These are phyloP conservation scores for Prosopis cineraria DNA, from an alignment of 306 rosid genomes.

Conservation along the genomic window DNA sequence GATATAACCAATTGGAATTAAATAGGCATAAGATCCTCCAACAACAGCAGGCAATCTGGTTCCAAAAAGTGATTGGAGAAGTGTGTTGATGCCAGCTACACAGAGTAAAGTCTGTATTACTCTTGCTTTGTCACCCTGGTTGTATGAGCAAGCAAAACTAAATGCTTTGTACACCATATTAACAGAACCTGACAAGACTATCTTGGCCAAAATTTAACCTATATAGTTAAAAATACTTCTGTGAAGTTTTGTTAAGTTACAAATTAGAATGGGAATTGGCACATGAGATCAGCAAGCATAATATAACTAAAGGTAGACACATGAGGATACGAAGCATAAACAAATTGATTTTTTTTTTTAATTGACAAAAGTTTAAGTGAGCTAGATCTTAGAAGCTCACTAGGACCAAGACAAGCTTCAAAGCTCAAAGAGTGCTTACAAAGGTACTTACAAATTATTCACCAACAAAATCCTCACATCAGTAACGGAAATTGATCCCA, in stretches of 20 bases:
- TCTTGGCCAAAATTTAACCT: not conserved
- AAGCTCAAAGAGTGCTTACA: no score
- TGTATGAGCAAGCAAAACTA: constrained; percentile 33
- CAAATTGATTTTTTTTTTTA: no score
- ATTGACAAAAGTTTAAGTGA: no score
- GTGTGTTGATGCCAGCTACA: constrained; percentile 90
- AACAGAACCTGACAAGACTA: not conserved
- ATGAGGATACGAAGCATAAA: not conserved
- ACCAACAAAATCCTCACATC: no score
- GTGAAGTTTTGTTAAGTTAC: not conserved
- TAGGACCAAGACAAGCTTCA: no score
- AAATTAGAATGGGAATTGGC: not conserved
- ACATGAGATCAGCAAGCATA: not conserved
- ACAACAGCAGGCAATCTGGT: constrained; percentile 93
- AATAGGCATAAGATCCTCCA: constrained; percentile 90
- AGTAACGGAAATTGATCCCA: no score
- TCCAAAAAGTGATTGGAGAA: constrained; percentile 97
- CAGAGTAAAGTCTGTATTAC: constrained; percentile 92
- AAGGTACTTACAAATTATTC: no score
- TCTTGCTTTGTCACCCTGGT: constrained; percentile 89
- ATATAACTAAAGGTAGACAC: not conserved
- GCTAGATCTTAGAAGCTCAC: no score
- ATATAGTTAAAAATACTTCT: not conserved
- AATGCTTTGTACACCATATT: not conserved
- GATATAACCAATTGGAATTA: constrained; percentile 80